phyloP scores from a whole-genome alignment of 2,329 filamentous ascomycete genomes.

The Colletotrichum paranaense region DNA sequence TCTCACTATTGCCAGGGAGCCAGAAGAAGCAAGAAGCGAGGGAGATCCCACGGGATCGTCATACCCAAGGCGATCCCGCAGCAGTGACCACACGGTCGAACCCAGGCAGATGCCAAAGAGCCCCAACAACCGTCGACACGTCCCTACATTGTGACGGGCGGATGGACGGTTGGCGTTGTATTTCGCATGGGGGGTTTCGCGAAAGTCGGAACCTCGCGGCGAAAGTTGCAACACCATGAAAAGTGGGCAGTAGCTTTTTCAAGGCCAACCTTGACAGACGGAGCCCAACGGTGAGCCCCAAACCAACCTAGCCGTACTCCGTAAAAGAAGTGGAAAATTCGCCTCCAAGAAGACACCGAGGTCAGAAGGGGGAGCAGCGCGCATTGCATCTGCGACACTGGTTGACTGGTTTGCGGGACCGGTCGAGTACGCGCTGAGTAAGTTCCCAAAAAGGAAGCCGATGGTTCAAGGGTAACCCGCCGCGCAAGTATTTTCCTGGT shows the following conservation, averaged over 20 bases:
- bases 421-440: constrained; percentile 6
- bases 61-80: constrained; percentile 26
- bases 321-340: neutral
- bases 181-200: neutral
- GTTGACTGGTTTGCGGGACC: constrained; percentile 6
- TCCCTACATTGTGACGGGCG: constrained; percentile 8
- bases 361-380: neutral
- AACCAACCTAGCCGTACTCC: neutral
- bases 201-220: neutral
- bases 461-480: constrained; percentile 16
- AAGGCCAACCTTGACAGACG: neutral
- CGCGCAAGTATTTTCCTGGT: neutral
- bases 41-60: constrained; percentile 34
- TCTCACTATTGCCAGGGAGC: constrained; percentile 11
- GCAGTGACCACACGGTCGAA: neutral
- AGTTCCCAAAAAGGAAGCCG: constrained; percentile 26
- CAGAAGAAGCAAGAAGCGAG: constrained; percentile 22
- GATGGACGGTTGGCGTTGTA: constrained; percentile 5
- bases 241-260: neutral
- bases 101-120: neutral
- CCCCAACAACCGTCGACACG: neutral
- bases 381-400: constrained; percentile 19
- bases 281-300: neutral
- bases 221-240: neutral
- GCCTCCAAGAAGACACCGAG: neutral